Evolutionary conservation across 2,329 filamentous ascomycete genomes (phyloP).

Genomic region (Cercospora nicotianae): DNA sequence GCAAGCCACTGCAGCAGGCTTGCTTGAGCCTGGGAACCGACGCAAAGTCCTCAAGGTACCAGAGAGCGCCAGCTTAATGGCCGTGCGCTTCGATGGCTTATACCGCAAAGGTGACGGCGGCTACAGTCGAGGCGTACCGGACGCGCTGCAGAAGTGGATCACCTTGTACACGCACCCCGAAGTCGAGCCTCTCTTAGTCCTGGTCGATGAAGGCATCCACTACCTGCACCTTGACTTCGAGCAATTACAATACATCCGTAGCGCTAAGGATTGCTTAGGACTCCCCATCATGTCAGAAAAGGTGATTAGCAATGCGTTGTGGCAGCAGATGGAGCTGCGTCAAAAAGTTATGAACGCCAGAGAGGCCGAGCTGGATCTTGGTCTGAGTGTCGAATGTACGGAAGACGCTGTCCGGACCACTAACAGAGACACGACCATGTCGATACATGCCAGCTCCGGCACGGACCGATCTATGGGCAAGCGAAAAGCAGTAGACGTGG

Average conservation of each 20-base stretch:
- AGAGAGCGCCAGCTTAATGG: constrained; percentile 50
- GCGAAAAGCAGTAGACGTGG: constrained; percentile 36
- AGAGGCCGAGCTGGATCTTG: constrained; percentile 55
- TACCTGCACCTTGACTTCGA: constrained; percentile 62
- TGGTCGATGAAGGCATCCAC: constrained; percentile 60
- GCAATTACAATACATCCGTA: constrained; percentile 56
- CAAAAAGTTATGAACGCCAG: constrained; percentile 56
- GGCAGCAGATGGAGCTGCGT: constrained; percentile 59
- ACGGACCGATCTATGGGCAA: constrained; percentile 46
- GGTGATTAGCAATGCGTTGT: constrained; percentile 57
- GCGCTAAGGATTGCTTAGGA: constrained; percentile 54
- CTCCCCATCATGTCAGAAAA: constrained; percentile 57
- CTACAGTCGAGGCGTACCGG: constrained; percentile 42
- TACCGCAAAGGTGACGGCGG: constrained; percentile 50
- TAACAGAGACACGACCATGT: constrained; percentile 33
- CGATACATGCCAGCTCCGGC: constrained; percentile 28
- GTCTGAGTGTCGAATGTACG: constrained; percentile 48
- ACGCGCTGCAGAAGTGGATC: constrained; percentile 51
- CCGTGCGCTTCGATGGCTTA: constrained; percentile 54
- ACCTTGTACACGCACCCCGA: constrained; percentile 55
- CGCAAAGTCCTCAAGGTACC: constrained; percentile 50
- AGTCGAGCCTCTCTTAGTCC: constrained; percentile 55
- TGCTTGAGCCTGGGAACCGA: constrained; percentile 48
- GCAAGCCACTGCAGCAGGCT: constrained; percentile 49
- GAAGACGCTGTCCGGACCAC: constrained; percentile 30